Conservation (phyloP, 768 basidiomycete genomes). For the Boletus reticuloceps region DNA sequence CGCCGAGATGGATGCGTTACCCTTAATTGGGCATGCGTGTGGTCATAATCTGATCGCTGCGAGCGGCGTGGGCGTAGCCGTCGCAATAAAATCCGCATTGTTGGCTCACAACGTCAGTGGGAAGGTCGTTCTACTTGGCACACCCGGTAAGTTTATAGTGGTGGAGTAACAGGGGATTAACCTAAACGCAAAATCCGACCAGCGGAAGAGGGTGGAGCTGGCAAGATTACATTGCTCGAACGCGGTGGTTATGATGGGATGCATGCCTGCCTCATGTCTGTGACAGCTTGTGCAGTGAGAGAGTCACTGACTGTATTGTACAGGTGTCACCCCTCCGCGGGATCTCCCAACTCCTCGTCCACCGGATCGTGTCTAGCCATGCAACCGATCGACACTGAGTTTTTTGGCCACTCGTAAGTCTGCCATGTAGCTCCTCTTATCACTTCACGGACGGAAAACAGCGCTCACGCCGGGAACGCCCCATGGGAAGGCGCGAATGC, state of each 20-base stretch:
- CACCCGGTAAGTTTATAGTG: conserved; percentile 51
- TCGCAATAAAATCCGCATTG: conserved; percentile 70
- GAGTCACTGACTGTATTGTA: conserved; percentile 9
- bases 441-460: conserved; percentile 27
- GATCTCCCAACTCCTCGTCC: conserved; percentile 47
- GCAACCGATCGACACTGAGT: conserved; percentile 67
- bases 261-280: conserved; percentile 77
- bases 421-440: not conserved
- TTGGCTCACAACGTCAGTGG: conserved; percentile 60
- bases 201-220: conserved; percentile 81
- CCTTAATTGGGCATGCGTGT: conserved; percentile 62
- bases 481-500: conserved; percentile 90
- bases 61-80: conserved; percentile 69
- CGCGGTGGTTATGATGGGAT: conserved; percentile 77
- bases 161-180: not conserved
- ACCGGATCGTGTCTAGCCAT: conserved; percentile 59
- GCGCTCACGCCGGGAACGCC: conserved; percentile 75
- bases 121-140: conserved; percentile 72
- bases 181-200: conserved; percentile 6
- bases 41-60: conserved; percentile 85
- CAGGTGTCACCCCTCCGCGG: conserved; percentile 75
- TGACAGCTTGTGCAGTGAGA: conserved; percentile 6
- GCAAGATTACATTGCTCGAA: conserved; percentile 73
- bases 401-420: conserved; percentile 68
- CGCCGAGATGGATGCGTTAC: conserved; percentile 69